Evolutionary conservation across 768 basidiomycete genomes (phyloP).

Genomic region (Trametes gibbosa): DNA sequence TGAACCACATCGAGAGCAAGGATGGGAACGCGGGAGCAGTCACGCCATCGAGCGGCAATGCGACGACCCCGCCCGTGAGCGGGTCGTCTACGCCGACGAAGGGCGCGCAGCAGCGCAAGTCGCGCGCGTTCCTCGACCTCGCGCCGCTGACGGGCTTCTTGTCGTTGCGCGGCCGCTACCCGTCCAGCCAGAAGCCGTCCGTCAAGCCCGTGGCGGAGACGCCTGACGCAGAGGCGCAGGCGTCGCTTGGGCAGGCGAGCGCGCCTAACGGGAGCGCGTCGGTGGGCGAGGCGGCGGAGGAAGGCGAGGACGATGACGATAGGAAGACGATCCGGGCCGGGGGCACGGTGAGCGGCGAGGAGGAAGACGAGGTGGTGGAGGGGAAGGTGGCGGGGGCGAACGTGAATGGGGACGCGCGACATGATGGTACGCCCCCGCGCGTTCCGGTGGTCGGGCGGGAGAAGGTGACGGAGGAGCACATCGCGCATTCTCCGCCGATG

Average conservation of each 20-base stretch:
- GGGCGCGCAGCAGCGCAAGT: conserved; percentile 27
- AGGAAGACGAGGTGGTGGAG: conserved; percentile 24
- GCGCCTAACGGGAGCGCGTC: neutral
- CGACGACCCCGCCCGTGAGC: conserved; percentile 51
- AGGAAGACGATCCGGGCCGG: conserved; percentile 27
- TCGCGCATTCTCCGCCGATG: conserved; percentile 12
- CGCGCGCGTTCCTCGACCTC: conserved; percentile 50
- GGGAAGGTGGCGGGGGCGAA: conserved; percentile 1
- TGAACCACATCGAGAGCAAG: too few species aligned
- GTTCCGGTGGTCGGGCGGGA: conserved; percentile 13
- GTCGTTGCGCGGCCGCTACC: conserved; percentile 60
- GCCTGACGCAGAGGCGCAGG: conserved; percentile 19
- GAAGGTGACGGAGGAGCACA: conserved; percentile 16
- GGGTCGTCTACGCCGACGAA: conserved; percentile 57
- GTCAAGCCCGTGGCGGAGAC: conserved; percentile 22
- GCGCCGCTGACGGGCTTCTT: conserved; percentile 61
- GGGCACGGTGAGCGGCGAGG: conserved; percentile 16
- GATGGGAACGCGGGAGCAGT: neutral
- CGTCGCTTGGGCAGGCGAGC: conserved; percentile 1
- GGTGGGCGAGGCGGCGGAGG: neutral
- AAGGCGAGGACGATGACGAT: conserved; percentile 27
- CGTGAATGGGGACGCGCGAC: conserved; percentile 21
- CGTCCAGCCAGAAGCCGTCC: conserved; percentile 38
- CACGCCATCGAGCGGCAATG: conserved; percentile 7
- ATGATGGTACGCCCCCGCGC: neutral